phyloP scores from a whole-genome alignment of 2,329 filamentous ascomycete species.

The Cercospora janseana region DNA sequence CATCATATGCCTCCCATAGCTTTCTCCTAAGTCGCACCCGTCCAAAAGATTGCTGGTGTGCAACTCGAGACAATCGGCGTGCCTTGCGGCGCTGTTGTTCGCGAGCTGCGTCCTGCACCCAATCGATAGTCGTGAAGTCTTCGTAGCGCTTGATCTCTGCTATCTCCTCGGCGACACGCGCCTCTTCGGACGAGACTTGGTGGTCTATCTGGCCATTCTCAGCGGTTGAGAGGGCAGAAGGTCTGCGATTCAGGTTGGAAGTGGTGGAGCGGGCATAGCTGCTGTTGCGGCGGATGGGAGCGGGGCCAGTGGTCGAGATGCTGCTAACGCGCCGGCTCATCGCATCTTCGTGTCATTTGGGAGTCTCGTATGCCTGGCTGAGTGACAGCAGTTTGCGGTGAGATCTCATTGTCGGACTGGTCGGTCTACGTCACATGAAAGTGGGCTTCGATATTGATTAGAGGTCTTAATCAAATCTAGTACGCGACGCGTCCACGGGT shows the following conservation, averaged over 20 bases:
- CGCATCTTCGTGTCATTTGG: constrained; percentile 37
- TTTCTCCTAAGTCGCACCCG: constrained; percentile 77
- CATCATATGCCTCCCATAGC: constrained; percentile 84
- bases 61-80: constrained; percentile 67
- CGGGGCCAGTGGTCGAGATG: constrained; percentile 32
- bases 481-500: not conserved
- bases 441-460: not conserved
- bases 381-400: no score
- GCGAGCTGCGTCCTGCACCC: constrained; percentile 94
- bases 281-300: constrained; percentile 23
- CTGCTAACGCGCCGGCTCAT: constrained; percentile 47
- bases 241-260: constrained; percentile 58
- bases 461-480: not conserved
- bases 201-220: constrained; percentile 61
- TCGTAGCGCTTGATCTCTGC: constrained; percentile 96
- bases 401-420: not conserved
- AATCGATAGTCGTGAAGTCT: constrained; percentile 98
- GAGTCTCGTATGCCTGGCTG: not conserved
- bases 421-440: constrained; percentile 16
- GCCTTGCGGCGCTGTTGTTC: constrained; percentile 81
- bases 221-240: constrained; percentile 62
- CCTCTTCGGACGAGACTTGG: constrained; percentile 57
- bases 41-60: constrained; percentile 66
- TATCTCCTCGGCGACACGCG: constrained; percentile 87
- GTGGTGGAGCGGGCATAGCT: constrained; percentile 26